Base-by-base conservation (phyloP, 768 basidiomycete genomes). In the Melanogaster broomeanus region DNA sequence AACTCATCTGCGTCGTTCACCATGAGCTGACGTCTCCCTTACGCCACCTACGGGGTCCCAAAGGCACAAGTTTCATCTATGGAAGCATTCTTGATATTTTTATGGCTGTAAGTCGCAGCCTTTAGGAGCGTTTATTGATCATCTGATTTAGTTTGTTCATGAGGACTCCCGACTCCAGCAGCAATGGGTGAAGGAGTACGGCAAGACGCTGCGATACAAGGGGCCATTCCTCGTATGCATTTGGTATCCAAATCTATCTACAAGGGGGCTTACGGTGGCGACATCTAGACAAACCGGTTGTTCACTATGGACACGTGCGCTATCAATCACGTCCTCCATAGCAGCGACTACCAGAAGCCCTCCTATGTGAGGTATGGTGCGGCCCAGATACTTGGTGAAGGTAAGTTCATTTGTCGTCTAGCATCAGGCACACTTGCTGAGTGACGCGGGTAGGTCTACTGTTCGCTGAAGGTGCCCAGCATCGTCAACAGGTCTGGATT, bases 231-330 rank as follows among this genome's bases (percentile, higher is more conserved):
- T n/a, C n/a, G n/a, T n/a, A n/a, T n/a, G n/a, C n/a, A n/a, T n/a
- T n/a, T n/a, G n/a, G n/a, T n/a, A n/a, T n/a, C n/a, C n/a, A n/a
- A n/a, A n/a, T n/a, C n/a, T n/a, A n/a, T n/a, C n/a, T n/a, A n/a
- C n/a, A n/a, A n/a, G n/a, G n/a, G n/a, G n/a, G n/a, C n/a, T n/a
- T n/a, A n/a, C n/a, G n/a, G 11, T 35, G 11, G 34, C 18, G 34
- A 25, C 21, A 10, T 40, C 15, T 49, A 75, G 72, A 42, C 48
- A 15, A 58, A 63, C 11, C 76, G 78, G 15, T 63, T 88, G 15
- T 78, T 74, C 59, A 87, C 84, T 0, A 68, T 74, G 48, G 89
- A 90, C 62, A 72, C 79, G 0, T 78, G 79, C 19, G 87, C 87
- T 0, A 46, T 90, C 38, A 76, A 77, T 41, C 82, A 90, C 55